A percentile compares a stretch with the other conserved stretches of the same genome.
Evolutionary conservation across 345 rosid genomes (phyloP).

Genomic region (Salix arbutifolia): DNA sequence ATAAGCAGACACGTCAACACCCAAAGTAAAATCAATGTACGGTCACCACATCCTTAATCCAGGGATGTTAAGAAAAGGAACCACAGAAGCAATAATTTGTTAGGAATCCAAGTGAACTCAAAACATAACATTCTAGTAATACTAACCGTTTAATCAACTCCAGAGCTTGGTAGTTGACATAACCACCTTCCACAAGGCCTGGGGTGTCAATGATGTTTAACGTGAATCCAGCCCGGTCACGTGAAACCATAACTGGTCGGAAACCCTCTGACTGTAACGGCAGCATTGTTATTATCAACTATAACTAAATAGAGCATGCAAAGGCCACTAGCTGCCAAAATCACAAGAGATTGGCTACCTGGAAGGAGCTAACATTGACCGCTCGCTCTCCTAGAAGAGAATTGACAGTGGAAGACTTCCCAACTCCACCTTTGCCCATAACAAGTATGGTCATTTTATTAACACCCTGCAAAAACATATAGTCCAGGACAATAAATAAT

Average conservation of each 20-base stretch:
- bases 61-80: background rate
- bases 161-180: constrained; percentile 69
- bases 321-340: background rate
- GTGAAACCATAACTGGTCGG: constrained; percentile 76
- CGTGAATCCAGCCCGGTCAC: constrained; percentile 66
- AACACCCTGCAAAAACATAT: constrained; percentile 40
- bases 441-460: constrained; percentile 69
- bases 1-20: constrained; percentile 1
- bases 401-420: constrained; percentile 82
- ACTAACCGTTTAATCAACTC: constrained; percentile 66
- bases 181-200: constrained; percentile 84
- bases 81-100: background rate
- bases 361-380: constrained; percentile 68
- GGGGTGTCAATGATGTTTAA: constrained; percentile 77
- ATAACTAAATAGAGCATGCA: background rate
- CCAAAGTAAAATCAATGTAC: background rate
- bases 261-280: constrained; percentile 51
- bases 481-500: constrained; percentile 7
- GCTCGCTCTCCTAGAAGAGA: constrained; percentile 73
- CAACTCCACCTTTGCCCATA: constrained; percentile 91
- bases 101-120: background rate
- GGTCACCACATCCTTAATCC: background rate
- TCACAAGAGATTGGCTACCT: constrained; percentile 33
- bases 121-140: background rate
- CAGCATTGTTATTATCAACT: background rate